Conservation (phyloP, 2,329 filamentous ascomycete species). For the Trichophyton equinum region DNA sequence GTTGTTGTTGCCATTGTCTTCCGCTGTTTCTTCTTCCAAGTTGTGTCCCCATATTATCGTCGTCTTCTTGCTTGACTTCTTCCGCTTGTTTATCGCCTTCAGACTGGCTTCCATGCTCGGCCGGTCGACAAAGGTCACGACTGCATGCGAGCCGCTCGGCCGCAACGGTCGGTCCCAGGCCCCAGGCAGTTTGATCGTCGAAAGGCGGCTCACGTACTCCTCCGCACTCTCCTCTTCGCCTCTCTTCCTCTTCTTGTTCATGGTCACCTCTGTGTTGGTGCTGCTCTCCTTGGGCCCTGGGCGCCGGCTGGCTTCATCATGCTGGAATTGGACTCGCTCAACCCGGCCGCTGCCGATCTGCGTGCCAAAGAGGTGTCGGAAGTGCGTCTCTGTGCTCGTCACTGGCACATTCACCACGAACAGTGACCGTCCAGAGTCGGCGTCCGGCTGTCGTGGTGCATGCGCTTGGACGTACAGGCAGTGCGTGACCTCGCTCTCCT, state of each 20-base stretch:
- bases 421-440: conserved; percentile 63
- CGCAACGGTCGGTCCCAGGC: conserved; percentile 63
- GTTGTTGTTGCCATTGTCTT: background rate
- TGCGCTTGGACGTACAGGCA: conserved; percentile 80
- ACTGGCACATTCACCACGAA: conserved; percentile 85
- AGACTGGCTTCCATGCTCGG: conserved; percentile 63
- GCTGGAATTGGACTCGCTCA: conserved; percentile 64
- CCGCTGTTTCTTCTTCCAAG: too few species aligned
- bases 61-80: conserved; percentile 47
- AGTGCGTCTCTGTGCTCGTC: conserved; percentile 65
- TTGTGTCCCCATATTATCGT: background rate
- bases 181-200: conserved; percentile 51
- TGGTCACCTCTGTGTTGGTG: background rate
- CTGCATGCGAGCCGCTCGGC: conserved; percentile 61
- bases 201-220: conserved; percentile 43
- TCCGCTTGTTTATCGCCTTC: conserved; percentile 45
- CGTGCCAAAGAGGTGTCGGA: conserved; percentile 61
- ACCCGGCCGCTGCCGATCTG: conserved; percentile 68
- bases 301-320: conserved; percentile 14
- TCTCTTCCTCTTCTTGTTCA: conserved; percentile 37
- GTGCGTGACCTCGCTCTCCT: conserved; percentile 51
- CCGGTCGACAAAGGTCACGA: conserved; percentile 73
- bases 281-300: conserved; percentile 9
- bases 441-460: conserved; percentile 61
- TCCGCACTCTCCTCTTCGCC: conserved; percentile 33